Evolutionary conservation across 257 asterid species (phyloP).

Genomic region (Capsicum pubescens): DNA sequence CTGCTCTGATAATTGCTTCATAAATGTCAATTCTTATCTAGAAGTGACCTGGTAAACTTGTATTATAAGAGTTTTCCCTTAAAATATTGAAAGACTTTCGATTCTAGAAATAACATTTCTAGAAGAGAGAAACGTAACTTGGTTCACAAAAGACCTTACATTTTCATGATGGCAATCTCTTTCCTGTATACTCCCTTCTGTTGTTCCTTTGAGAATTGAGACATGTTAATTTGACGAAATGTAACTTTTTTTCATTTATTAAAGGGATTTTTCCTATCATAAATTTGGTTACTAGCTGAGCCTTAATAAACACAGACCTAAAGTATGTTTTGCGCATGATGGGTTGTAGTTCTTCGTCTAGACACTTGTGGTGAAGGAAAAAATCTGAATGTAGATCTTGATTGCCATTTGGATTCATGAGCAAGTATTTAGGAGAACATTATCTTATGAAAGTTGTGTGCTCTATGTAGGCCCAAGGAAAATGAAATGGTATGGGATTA

Average conservation of each 20-base stretch:
- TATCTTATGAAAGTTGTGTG: slow-evolving; percentile 9
- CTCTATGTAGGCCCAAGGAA: slow-evolving; percentile 71
- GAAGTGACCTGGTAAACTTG: not conserved
- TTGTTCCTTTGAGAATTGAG: slow-evolving; percentile 11
- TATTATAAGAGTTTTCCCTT: not conserved
- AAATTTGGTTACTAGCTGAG: not conserved
- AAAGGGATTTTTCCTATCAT: not conserved
- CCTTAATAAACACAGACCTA: not conserved
- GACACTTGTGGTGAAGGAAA: not conserved
- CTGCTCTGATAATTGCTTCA: not conserved
- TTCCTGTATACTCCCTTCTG: not conserved
- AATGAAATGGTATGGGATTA: slow-evolving; percentile 68
- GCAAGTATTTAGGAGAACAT: not conserved
- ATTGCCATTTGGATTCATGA: no score
- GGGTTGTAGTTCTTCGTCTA: not conserved
- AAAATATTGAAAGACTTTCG: not conserved
- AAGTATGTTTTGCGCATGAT: not conserved
- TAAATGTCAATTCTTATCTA: not conserved
- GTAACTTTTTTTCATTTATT: not conserved
- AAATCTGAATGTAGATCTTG: no score
- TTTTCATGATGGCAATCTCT: not conserved
- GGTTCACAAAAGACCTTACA: not conserved
- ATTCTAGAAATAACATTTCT: not conserved
- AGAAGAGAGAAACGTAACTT: slow-evolving; percentile 7
- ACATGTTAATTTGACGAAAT: not conserved